phyloP scores from a whole-genome alignment of 352 stramenopile genomes.

The Globisporangium splendens region DNA sequence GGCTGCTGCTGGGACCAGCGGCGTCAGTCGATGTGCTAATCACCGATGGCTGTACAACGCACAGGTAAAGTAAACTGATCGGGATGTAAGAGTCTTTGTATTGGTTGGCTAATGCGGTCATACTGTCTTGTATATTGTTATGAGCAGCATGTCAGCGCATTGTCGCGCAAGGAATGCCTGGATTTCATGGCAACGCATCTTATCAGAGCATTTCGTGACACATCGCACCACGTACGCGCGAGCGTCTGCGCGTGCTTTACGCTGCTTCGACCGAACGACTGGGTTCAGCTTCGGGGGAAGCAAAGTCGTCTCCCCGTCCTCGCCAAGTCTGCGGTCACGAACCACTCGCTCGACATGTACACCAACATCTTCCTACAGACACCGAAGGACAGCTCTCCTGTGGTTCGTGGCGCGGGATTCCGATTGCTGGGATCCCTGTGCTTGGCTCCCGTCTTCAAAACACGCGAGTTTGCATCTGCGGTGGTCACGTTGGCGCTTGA shows the following conservation, averaged over 20 bases:
- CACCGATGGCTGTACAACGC: constrained; percentile 18
- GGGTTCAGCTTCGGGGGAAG: constrained; percentile 48
- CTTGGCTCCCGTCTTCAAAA: constrained; percentile 76
- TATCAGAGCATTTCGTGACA: constrained; percentile 80
- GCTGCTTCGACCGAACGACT: constrained; percentile 65
- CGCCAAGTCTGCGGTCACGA: constrained; percentile 16
- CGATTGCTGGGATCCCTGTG: constrained; percentile 74
- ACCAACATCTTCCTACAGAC: constrained; percentile 74
- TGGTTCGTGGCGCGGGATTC: constrained; percentile 77
- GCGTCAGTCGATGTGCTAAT: constrained; percentile 1
- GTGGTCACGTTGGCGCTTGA: constrained; percentile 67
- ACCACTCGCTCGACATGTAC: constrained; percentile 57
- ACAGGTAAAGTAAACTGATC: constrained; percentile 6
- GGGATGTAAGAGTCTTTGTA: no score
- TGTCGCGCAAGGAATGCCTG: constrained; percentile 52
- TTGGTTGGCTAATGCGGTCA: background rate
- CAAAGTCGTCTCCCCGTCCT: constrained; percentile 32
- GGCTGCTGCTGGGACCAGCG: constrained; percentile 1
- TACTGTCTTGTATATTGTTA: background rate
- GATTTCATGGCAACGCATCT: constrained; percentile 79
- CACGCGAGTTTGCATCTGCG: constrained; percentile 49
- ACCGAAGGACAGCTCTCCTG: constrained; percentile 70
- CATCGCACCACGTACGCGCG: constrained; percentile 80
- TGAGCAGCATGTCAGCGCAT: constrained; percentile 9
- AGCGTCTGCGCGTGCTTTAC: constrained; percentile 88